Evolutionary conservation across 345 rosid species (phyloP), one percentile per base, ranked within the genome.

Genomic region (Clarkia xantiana): DNA sequence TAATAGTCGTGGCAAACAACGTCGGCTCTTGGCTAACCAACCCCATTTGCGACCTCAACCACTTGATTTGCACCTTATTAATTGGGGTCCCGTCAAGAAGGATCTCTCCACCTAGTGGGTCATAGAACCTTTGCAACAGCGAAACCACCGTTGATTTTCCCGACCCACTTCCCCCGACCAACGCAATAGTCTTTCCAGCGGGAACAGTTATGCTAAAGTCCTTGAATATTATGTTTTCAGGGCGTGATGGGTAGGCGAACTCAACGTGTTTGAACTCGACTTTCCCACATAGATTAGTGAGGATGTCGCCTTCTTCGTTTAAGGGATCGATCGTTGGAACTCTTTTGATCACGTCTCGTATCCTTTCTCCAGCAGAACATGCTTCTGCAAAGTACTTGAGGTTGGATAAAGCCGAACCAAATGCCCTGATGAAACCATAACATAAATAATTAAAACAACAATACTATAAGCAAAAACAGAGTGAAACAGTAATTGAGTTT

Each of bases 91-190:
- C 86, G 58, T 88, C 97, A 22, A 88, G 57, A 14, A 73, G 70
- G 41, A 88, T 74, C 52, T 78, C 78, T 56, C 97, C 97, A 1
- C 59, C 53, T 6, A 73, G 43, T 18, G 97, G 93, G 51, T 78
- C 82, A 36, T 88, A 88, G 68, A 81, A 88, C 69, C 94, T 80
- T 40, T 88, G 94, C 58, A 88, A 55, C 13, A 82, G 74, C 15
- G 97, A 79, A 51, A 88, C 76, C 23, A 73, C 88, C 0, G 88
- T 87, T 6, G 96, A 87, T 71, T 84, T 87, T 1, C 94, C 96
- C 0, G 96, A 88, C 7, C 97, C 97, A 45, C 97, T 88, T 19
- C 89, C 72, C 6, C 97, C 97, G 25, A 88, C 94, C 54, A 88
- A 62, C 22, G 97, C 97, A 54, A 80, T 71, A 0, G 93, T 82